These are phyloP conservation scores for Pilatotrama ljubarskyi DNA, from an alignment of 768 basidiomycete species.

Conservation along the genomic window DNA sequence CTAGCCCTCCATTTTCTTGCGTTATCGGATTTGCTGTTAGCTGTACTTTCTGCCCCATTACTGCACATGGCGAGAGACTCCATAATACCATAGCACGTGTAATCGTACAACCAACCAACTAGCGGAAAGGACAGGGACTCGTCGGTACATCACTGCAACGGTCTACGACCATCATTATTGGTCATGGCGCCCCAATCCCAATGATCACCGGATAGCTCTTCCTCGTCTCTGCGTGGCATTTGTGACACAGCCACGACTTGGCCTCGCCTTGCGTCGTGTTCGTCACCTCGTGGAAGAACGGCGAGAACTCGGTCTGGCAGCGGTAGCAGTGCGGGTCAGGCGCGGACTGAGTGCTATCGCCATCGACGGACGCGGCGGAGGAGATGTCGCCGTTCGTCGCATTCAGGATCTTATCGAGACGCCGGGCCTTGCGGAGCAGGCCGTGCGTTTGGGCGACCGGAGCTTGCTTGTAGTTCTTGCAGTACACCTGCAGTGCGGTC, in stretches of 20 bases:
- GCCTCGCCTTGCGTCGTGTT: slow-evolving; percentile 22
- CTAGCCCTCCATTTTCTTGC: slow-evolving; percentile 15
- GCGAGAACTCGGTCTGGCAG: slow-evolving; percentile 73
- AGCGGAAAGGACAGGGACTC: slow-evolving; percentile 11
- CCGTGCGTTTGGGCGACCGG: slow-evolving; percentile 73
- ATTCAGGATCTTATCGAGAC: slow-evolving; percentile 74
- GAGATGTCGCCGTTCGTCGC: slow-evolving; percentile 17
- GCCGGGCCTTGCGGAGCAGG: slow-evolving; percentile 84
- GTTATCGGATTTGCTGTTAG: slow-evolving; percentile 27
- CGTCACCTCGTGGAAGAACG: slow-evolving; percentile 59
- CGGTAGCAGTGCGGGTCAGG: slow-evolving; percentile 48
- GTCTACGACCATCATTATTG: not conserved
- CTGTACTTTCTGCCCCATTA: slow-evolving; percentile 21
- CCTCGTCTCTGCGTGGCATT: slow-evolving; percentile 41
- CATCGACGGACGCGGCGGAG: slow-evolving; percentile 10
- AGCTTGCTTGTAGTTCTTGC: slow-evolving; percentile 81
- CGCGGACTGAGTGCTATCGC: not conserved
- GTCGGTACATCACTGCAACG: not conserved
- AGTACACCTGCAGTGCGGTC: slow-evolving; percentile 91
- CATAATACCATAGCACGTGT: slow-evolving; percentile 39
- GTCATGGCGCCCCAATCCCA: slow-evolving; percentile 24
- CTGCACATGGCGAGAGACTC: slow-evolving; percentile 21
- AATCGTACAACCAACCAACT: slow-evolving; percentile 33
- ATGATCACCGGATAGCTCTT: slow-evolving; percentile 23
- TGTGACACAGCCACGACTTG: slow-evolving; percentile 43